Conservation (phyloP, 306 rosid species). For the Luffa acutangula region DNA sequence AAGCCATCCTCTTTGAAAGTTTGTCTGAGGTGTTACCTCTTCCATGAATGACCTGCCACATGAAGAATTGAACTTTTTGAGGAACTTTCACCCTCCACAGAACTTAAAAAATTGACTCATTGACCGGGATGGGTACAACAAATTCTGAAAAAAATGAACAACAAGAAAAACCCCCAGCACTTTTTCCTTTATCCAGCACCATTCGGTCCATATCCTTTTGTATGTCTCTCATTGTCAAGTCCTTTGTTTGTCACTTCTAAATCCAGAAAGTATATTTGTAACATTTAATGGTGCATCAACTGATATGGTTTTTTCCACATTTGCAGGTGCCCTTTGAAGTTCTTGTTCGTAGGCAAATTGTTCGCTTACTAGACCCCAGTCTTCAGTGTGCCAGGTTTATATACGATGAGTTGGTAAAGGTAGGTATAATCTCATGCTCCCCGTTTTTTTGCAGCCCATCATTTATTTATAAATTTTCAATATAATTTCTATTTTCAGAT, state of each 20-base stretch:
- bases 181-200: no score
- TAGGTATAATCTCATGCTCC: not conserved
- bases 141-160: no score
- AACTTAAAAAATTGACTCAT: no score
- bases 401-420: constrained; percentile 32
- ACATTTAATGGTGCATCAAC: not conserved
- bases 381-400: constrained; percentile 33
- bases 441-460: not conserved
- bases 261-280: not conserved
- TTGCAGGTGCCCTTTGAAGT: constrained; percentile 34
- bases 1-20: no score
- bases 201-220: not conserved
- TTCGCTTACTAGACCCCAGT: constrained; percentile 34
- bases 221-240: not conserved
- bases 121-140: no score
- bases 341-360: constrained; percentile 29
- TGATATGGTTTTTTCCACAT: not conserved
- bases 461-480: not conserved
- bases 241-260: not conserved
- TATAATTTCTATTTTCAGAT: constrained; percentile 22
- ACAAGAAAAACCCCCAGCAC: no score
- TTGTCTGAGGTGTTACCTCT: no score
- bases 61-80: no score
- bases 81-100: no score
- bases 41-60: no score